phyloP scores from a whole-genome alignment of 2,329 filamentous ascomycete genomes.

The Septoria linicola region DNA sequence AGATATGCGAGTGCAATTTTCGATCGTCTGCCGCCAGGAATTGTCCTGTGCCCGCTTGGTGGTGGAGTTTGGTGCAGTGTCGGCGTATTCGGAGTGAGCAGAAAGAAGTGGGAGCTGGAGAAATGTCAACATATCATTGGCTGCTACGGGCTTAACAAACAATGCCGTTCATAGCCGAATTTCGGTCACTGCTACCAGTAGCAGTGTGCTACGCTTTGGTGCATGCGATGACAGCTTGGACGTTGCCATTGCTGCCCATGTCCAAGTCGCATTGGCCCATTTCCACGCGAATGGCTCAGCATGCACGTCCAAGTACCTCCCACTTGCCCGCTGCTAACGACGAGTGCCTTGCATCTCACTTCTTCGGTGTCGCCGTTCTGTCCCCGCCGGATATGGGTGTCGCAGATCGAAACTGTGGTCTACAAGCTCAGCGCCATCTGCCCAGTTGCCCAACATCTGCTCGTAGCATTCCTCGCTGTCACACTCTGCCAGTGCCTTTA shows the following conservation, averaged over 20 bases:
- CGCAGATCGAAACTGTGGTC: conserved; percentile 10
- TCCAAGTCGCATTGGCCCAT: neutral
- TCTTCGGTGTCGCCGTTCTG: neutral
- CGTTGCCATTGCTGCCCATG: conserved; percentile 13
- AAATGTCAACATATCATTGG: neutral
- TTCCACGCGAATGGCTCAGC: conserved; percentile 3
- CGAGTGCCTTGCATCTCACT: too few relatives aligned
- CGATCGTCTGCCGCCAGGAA: too few relatives aligned
- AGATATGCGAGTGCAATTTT: too few relatives aligned
- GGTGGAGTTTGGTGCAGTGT: too few relatives aligned
- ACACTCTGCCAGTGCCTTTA: neutral
- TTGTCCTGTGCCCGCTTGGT: too few relatives aligned
- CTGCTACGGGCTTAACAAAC: neutral
- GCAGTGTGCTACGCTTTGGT: too few relatives aligned
- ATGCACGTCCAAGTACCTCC: conserved; percentile 9
- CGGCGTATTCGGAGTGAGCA: conserved; percentile 6
- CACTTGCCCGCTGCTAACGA: neutral
- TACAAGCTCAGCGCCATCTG: conserved; percentile 4
- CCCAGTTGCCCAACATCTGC: conserved; percentile 5
- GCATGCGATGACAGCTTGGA: conserved; percentile 18
- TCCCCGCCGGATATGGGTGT: neutral
- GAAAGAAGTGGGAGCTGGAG: neutral
- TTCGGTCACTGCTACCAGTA: too few relatives aligned
- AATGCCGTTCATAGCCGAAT: too few relatives aligned
- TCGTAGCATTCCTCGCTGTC: conserved; percentile 13